Evolutionary conservation across 257 asterid genomes (phyloP), one percentile per base, ranked within the genome.

Genomic region (Penstemon barbatus): DNA sequence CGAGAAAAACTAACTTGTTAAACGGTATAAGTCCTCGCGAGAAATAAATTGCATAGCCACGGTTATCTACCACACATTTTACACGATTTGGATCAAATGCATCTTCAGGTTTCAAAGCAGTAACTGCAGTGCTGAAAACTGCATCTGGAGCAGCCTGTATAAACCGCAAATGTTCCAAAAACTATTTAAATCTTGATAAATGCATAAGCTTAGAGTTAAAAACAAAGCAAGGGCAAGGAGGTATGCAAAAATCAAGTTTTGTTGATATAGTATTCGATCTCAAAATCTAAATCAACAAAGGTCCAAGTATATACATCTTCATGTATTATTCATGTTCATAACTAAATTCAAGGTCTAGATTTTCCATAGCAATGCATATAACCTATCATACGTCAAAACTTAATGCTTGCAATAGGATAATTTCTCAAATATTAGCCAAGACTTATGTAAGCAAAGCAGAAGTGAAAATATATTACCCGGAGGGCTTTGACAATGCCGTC

Each of bases 81-180:
- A 90, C 97, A 37, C 96, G 95, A 77, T 92, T 92, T 4, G 92
- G 81, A 79, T 92, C 96, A 59, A 82, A 82, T 58, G 95, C 95
- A 77, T 92, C 96, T 77, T 90, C 95, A 58, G 93, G 83, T 75
- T 86, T 86, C 82, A 92, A 72, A 56, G 95, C 71, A 67, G 94
- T 92, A 73, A 78, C 93, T 25, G 89, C 97, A 5, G 94, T 90
- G 85, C 95, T 90, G 78, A 92, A 90, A 72, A 92, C 95, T 18
- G 94, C 96, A 74, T 92, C 95, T 7, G 97, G 97, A 48, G 98
- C 78, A 75, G 83, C 91, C 98, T 92, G 76, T 80, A 71, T 61
- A 41, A 61, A 75, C 70, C 72, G 36, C 33, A 13, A 9, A 3
- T 41, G 33, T 61, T 41, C 61, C 39, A 2, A 61, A 4, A 46